Evolutionary conservation across 106 monocot genomes (phyloP).

Genomic region (Amphibolis antarctica): DNA sequence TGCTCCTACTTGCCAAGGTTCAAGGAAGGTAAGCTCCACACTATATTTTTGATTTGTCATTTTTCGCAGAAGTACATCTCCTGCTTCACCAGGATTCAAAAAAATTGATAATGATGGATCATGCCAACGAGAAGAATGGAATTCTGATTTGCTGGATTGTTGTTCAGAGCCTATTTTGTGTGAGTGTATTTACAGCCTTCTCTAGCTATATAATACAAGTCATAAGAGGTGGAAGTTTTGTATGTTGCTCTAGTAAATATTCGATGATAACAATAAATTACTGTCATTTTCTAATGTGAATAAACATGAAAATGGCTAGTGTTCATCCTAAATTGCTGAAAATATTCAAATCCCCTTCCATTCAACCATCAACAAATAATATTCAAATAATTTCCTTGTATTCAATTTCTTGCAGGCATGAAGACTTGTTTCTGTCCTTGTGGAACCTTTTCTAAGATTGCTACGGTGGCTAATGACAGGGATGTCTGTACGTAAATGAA

Average conservation of each 20-base stretch:
- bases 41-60: background rate
- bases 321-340: background rate
- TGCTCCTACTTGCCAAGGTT: too few relatives aligned
- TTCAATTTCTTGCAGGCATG: constrained; percentile 35
- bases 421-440: constrained; percentile 71
- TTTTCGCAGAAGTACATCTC: constrained; percentile 35
- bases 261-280: too few relatives aligned
- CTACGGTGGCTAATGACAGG: constrained; percentile 49
- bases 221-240: too few relatives aligned
- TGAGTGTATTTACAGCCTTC: constrained; percentile 14
- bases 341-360: too few relatives aligned
- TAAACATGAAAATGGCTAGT: background rate
- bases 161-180: constrained; percentile 75
- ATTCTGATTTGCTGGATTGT: constrained; percentile 76
- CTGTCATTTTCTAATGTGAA: too few relatives aligned
- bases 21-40: too few relatives aligned
- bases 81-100: constrained; percentile 38
- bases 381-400: too few relatives aligned
- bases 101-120: constrained; percentile 31
- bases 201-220: background rate
- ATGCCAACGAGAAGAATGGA: constrained; percentile 44
- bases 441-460: constrained; percentile 61
- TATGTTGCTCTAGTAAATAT: too few relatives aligned
- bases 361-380: too few relatives aligned
- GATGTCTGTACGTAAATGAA: constrained; percentile 45